phyloP scores from a whole-genome alignment of 176 grass and related monocot species.

The Oryza nivara region DNA sequence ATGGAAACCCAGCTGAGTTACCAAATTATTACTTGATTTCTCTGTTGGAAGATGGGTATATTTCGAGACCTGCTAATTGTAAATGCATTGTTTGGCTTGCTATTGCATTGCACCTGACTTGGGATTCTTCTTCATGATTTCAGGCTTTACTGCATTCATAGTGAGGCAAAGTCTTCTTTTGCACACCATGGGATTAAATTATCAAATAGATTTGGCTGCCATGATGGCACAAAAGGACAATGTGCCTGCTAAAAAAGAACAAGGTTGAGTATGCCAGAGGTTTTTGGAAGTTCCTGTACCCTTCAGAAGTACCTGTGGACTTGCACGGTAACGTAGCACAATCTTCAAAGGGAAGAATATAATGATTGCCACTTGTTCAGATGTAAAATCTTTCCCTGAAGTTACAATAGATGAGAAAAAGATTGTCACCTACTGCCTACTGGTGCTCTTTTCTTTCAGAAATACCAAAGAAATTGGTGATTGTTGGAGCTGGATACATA shows the following conservation, averaged over 20 bases:
- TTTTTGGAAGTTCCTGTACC: conserved; percentile 62
- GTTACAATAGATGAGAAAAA: conserved; percentile 83
- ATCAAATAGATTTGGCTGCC: conserved; percentile 64
- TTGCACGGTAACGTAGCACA: conserved; percentile 56
- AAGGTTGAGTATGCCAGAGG: conserved; percentile 87
- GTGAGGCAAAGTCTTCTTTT: conserved; percentile 75
- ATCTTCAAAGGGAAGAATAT: conserved; percentile 69
- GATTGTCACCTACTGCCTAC: conserved; percentile 71
- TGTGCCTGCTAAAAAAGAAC: conserved; percentile 85
- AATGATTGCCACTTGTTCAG: conserved; percentile 76
- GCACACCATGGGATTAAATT: conserved; percentile 78
- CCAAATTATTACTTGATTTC: background rate
- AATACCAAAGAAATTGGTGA: conserved; percentile 78
- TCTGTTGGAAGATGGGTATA: conserved; percentile 19
- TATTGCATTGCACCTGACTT: background rate
- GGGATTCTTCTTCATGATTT: background rate
- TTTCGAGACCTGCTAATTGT: background rate
- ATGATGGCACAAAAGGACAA: conserved; percentile 93
- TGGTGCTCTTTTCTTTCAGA: conserved; percentile 60
- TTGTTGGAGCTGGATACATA: conserved; percentile 85
- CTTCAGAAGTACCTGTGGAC: conserved; percentile 80
- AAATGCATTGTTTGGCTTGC: background rate
- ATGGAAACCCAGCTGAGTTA: conserved; percentile 1
- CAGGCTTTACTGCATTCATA: conserved; percentile 82
- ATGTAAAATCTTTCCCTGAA: conserved; percentile 79